Evolutionary conservation across 306 rosid genomes (phyloP), one percentile per base, ranked within the genome.

Genomic region (Quercus alba): DNA sequence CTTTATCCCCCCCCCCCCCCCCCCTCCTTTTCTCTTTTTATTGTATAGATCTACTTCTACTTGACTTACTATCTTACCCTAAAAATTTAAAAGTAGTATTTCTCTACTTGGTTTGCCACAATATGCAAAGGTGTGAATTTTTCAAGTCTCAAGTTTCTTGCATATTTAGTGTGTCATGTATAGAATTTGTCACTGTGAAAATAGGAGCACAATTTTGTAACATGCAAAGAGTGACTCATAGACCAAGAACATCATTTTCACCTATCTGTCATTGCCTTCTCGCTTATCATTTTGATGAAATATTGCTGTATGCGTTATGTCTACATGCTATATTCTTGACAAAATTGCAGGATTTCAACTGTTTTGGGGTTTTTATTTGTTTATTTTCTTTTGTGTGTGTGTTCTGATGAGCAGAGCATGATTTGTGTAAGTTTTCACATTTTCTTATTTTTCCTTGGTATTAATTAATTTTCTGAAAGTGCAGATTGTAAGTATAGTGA

Each of bases 401-500:
- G 44, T 38, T 38, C 44, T 41, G 23, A 28, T 56, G 26, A 20
- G 18, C 23, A 73, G 35, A 33, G 80, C 51, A 23, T 76, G 72
- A 55, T 81, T 69, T 21, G 28, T 5, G 55, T 52, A 75, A 31
- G 17, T 55, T 17, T 44, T 66, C n/a, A 78, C 77, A 28, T n/a
- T 73, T 49, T 66, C 21, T 25, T 61, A 51, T 58, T 58, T 75
- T 54, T 68, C 73, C 28, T 19, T 72, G 30, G 70, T 58, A 75
- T 30, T 46, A 5, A 2, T 20, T 76, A 46, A 14, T 68, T 56
- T 79, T 74, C 56, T 84, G 63, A 51, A 70, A 55, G 84, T 87
- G 81, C 91, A 95, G 99, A 90, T 95, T 68, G 96, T 95, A 77
- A 83, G 82, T 83, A 80, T 63, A 72, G 91, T 93, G 77, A 89